phyloP scores from a whole-genome alignment of 2,329 filamentous ascomycete genomes.

The Aspergillus latus region DNA sequence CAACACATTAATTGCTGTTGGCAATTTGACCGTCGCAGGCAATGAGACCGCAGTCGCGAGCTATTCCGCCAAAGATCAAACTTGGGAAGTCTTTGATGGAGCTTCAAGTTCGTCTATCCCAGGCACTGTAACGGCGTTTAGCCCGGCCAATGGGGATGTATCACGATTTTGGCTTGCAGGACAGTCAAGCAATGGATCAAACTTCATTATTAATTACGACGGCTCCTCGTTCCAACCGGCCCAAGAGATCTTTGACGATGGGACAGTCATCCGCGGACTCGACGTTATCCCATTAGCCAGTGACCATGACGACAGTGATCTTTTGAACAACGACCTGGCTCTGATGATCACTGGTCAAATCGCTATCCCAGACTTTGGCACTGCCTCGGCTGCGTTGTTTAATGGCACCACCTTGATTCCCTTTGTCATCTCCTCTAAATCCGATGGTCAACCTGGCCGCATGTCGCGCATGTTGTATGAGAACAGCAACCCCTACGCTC shows the following conservation, averaged over 20 bases:
- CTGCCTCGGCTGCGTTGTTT: constrained; percentile 81
- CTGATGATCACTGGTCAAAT: constrained; percentile 85
- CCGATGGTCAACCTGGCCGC: constrained; percentile 66
- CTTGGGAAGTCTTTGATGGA: constrained; percentile 62
- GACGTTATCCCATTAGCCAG: constrained; percentile 75
- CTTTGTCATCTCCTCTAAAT: constrained; percentile 73
- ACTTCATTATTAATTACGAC: constrained; percentile 81
- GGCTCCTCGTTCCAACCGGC: constrained; percentile 68
- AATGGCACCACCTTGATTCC: constrained; percentile 77
- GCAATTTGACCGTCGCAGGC: constrained; percentile 68
- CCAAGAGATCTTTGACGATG: constrained; percentile 61
- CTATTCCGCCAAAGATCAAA: constrained; percentile 67
- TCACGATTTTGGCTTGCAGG: constrained; percentile 82
- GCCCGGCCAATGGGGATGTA: constrained; percentile 69
- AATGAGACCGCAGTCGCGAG: constrained; percentile 67
- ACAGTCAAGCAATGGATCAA: constrained; percentile 63
- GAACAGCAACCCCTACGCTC: constrained; percentile 71
- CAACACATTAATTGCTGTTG: constrained; percentile 73
- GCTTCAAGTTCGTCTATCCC: constrained; percentile 58
- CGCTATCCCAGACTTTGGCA: constrained; percentile 71
- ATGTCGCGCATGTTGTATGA: constrained; percentile 82
- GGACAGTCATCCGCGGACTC: constrained; percentile 72
- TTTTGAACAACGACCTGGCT: constrained; percentile 66
- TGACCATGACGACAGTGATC: constrained; percentile 62
- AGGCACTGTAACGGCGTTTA: constrained; percentile 75